These are phyloP conservation scores for Fusarium algeriense DNA, from an alignment of 2,329 filamentous ascomycete genomes.

Conservation along the genomic window DNA sequence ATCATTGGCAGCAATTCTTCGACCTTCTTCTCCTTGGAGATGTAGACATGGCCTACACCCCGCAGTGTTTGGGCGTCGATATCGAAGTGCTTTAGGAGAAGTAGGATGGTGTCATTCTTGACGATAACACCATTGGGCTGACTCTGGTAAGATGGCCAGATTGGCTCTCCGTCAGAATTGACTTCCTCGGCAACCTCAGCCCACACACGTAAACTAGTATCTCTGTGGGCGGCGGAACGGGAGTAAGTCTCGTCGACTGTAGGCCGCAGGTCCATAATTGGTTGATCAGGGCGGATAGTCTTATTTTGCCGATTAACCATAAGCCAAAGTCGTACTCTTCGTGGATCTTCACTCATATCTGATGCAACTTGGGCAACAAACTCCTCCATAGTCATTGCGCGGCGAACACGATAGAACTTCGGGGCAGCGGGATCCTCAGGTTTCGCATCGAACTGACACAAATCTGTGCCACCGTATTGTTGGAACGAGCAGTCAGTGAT, in stretches of 20 bases:
- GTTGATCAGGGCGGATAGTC: conserved; percentile 90
- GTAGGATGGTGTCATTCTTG: conserved; percentile 76
- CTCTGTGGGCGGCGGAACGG: conserved; percentile 67
- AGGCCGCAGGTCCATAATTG: conserved; percentile 81
- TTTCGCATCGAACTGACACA: conserved; percentile 76
- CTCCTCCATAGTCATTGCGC: conserved; percentile 80
- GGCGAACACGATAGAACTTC: conserved; percentile 77
- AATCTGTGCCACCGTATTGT: conserved; percentile 84
- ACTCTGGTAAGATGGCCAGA: conserved; percentile 76
- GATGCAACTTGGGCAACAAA: conserved; percentile 78
- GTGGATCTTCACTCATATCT: conserved; percentile 75
- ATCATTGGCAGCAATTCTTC: conserved; percentile 85
- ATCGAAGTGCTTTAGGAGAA: conserved; percentile 96
- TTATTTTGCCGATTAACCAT: conserved; percentile 99
- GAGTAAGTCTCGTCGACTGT: conserved; percentile 78
- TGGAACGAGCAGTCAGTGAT: conserved; percentile 86
- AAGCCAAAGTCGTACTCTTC: conserved; percentile 85
- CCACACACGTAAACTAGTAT: conserved; percentile 86
- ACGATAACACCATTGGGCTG: conserved; percentile 68
- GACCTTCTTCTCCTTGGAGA: conserved; percentile 88
- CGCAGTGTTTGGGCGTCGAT: conserved; percentile 78
- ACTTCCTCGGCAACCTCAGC: conserved; percentile 81
- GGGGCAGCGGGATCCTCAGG: conserved; percentile 77
- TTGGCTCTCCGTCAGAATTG: conserved; percentile 73
- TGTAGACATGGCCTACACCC: conserved; percentile 87